Conservation (phyloP, 495 filamentous ascomycete species). For the Articulospora tetracladia region DNA sequence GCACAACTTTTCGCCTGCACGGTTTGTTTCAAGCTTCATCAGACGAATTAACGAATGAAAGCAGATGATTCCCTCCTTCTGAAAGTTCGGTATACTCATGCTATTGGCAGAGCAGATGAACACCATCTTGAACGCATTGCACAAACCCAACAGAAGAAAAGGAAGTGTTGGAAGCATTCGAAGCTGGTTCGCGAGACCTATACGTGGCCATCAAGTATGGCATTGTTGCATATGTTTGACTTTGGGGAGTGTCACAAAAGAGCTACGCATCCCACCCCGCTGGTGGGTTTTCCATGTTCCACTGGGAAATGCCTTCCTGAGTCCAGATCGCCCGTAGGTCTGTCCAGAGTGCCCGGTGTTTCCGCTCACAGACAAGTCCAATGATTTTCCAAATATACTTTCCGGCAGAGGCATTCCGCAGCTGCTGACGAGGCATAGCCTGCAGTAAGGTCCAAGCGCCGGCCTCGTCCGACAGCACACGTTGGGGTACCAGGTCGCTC, state of each 20-base stretch:
- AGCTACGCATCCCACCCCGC: background rate
- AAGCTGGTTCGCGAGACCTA: background rate
- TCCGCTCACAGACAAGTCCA: background rate
- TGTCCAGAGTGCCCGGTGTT: background rate
- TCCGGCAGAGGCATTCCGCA: background rate
- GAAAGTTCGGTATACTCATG: no score
- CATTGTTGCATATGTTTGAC: background rate
- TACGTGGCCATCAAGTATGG: background rate
- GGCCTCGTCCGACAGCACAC: background rate
- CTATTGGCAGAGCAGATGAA: background rate
- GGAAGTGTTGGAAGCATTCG: background rate
- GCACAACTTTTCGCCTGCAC: background rate
- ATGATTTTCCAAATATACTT: background rate
- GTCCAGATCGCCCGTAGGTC: background rate
- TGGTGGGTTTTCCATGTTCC: background rate
- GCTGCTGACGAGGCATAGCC: background rate
- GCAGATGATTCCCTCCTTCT: background rate
- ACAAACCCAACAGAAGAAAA: background rate
- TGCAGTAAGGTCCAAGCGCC: background rate
- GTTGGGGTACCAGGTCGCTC: background rate
- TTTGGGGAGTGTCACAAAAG: background rate
- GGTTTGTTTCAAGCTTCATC: background rate
- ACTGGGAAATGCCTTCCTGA: background rate
- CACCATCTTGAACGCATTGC: background rate
- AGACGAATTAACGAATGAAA: background rate